Conservation (phyloP, 1,139 yeast species). For the Candida pseudocylindracea region DNA sequence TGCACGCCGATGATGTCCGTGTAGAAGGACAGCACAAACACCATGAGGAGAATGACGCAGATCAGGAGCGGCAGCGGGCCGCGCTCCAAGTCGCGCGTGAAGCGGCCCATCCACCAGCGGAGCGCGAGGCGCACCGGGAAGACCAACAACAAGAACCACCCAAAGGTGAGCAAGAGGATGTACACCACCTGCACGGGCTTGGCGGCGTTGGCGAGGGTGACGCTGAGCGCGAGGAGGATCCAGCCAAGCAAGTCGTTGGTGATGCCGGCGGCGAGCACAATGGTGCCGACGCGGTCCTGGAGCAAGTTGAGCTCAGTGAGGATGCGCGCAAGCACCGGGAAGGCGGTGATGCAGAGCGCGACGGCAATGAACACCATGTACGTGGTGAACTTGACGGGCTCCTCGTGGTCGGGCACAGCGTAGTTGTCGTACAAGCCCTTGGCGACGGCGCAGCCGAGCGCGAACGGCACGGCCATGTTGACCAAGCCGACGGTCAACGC, state of each 20-base stretch:
- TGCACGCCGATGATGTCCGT: conserved; percentile 70
- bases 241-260: conserved; percentile 66
- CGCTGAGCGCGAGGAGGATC: conserved; percentile 54
- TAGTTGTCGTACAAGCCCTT: conserved; percentile 42
- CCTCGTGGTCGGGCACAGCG: conserved; percentile 8
- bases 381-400: conserved; percentile 35
- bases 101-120: conserved; percentile 16
- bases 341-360: conserved; percentile 65
- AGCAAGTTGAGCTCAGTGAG: conserved; percentile 48
- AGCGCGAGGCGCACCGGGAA: conserved; percentile 32
- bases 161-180: conserved; percentile 38
- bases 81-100: conserved; percentile 24
- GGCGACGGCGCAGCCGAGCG: conserved; percentile 51
- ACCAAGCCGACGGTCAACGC: conserved; percentile 47
- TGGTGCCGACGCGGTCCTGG: conserved; percentile 55
- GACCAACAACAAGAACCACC: conserved; percentile 38
- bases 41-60: conserved; percentile 27
- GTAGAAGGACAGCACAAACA: conserved; percentile 47
- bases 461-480: conserved; percentile 60
- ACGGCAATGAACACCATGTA: conserved; percentile 61
- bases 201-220: conserved; percentile 55
- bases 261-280: conserved; percentile 64
- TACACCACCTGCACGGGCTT: conserved; percentile 46
- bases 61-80: conserved; percentile 50
- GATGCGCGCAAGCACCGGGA: conserved; percentile 65